These are phyloP conservation scores for Daldinia vernicosa DNA, from an alignment of 495 filamentous ascomycete species.

Conservation along the genomic window DNA sequence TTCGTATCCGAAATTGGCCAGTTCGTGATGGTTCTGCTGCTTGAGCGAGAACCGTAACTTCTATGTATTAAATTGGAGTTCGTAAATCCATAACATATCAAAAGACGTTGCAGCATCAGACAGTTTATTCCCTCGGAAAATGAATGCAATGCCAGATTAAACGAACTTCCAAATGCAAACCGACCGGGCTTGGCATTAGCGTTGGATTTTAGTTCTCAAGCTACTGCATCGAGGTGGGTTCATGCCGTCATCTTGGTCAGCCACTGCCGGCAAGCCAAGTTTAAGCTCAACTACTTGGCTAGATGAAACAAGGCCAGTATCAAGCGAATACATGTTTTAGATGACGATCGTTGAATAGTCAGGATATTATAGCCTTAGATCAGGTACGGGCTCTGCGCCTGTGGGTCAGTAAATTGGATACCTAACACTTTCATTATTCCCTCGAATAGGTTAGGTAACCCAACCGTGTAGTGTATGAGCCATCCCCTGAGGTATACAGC, in stretches of 20 bases:
- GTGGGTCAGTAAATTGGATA: no score
- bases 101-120: background rate
- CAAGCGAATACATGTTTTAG: background rate
- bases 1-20: background rate
- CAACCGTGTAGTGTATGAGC: no score
- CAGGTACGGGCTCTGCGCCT: no score
- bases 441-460: no score
- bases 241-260: slow-evolving; percentile 32
- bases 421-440: no score
- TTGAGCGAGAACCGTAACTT: background rate
- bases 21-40: background rate
- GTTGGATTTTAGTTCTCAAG: slow-evolving; percentile 8
- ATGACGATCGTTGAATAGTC: background rate
- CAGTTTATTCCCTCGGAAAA: background rate
- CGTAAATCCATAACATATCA: background rate
- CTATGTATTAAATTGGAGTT: background rate
- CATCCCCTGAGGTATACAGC: no score
- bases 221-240: slow-evolving; percentile 20
- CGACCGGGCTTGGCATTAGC: background rate
- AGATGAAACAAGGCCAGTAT: slow-evolving; percentile 2
- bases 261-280: slow-evolving; percentile 33
- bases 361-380: background rate
- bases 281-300: slow-evolving; percentile 16
- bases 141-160: background rate
- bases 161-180: background rate